These are phyloP conservation scores for Saccharomyces hybrid DNA, from an alignment of 1,139 yeast genomes.

Conservation along the genomic window DNA sequence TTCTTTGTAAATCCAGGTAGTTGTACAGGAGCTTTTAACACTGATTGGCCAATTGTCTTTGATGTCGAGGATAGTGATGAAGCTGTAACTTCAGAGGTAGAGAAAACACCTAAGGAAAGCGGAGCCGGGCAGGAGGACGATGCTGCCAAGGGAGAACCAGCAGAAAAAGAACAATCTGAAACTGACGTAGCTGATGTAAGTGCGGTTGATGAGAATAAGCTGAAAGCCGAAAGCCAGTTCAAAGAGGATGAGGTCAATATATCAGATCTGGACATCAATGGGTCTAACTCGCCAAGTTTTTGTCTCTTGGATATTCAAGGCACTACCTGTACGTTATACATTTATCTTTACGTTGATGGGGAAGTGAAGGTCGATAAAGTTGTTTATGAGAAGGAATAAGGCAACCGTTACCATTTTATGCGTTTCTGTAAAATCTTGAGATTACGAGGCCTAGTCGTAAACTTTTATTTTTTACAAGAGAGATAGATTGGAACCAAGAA, in stretches of 20 bases:
- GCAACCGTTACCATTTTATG: neutral
- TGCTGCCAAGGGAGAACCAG: slow-evolving; percentile 5
- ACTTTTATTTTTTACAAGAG: neutral
- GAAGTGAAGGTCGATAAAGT: slow-evolving; percentile 91
- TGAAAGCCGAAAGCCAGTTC: neutral
- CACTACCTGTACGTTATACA: slow-evolving; percentile 67
- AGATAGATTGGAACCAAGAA: neutral
- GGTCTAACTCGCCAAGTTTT: slow-evolving; percentile 69
- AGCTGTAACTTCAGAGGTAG: neutral
- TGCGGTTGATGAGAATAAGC: slow-evolving; percentile 1
- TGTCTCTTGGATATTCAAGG: slow-evolving; percentile 81
- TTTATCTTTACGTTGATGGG: slow-evolving; percentile 71
- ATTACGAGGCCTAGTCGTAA: neutral
- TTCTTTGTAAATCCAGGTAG: slow-evolving; percentile 93
- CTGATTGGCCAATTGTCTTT: slow-evolving; percentile 44
- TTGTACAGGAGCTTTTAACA: slow-evolving; percentile 81
- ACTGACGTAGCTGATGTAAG: slow-evolving; percentile 2
- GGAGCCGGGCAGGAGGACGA: neutral
- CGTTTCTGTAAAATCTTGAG: neutral
- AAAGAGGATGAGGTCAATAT: slow-evolving; percentile 1
- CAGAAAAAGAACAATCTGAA: slow-evolving; percentile 15
- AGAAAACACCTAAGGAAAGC: neutral
- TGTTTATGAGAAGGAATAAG: slow-evolving; percentile 56
- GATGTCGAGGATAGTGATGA: neutral
- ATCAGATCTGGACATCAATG: slow-evolving; percentile 5